phyloP scores from a whole-genome alignment of 495 filamentous ascomycete genomes.

The Podospora anserina region DNA sequence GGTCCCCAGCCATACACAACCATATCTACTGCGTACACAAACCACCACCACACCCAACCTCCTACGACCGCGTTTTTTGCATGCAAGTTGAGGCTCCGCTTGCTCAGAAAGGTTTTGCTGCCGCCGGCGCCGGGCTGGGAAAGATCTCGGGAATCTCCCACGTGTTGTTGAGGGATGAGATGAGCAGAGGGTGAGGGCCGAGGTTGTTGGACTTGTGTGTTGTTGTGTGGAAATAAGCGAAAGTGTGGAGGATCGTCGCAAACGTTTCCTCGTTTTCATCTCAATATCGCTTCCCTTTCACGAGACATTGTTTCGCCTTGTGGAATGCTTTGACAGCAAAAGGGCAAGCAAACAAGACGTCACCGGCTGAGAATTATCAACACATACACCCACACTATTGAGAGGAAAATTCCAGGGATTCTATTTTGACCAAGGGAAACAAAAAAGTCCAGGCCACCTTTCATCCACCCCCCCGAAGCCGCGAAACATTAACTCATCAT shows the following conservation, averaged over 20 bases:
- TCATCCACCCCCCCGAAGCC: constrained; percentile 13
- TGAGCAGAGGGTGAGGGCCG: not conserved
- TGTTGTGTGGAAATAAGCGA: not conserved
- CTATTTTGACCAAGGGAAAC: not conserved
- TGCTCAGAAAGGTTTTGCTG: not conserved
- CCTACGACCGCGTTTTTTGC: constrained; percentile 1
- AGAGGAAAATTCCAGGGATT: constrained; percentile 5
- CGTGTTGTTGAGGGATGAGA: not conserved
- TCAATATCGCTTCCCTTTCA: not conserved
- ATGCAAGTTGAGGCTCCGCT: not conserved
- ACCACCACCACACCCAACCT: constrained; percentile 8
- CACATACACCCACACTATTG: constrained; percentile 9
- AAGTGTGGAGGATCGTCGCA: not conserved
- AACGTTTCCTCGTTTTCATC: not conserved
- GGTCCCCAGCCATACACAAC: not conserved
- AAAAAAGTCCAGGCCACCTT: not conserved
- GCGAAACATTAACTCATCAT: constrained; percentile 44
- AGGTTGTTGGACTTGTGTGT: not conserved
- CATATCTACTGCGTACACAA: not conserved
- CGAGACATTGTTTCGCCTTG: not conserved
- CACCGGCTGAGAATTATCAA: not conserved
- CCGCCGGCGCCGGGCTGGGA: not conserved
- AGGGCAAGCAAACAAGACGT: constrained; percentile 1
- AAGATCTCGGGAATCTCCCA: not conserved
- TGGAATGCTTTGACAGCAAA: not conserved